These are phyloP conservation scores for Melampsora abietis-canadensis DNA, from an alignment of 1,284 basidiomycete genomes.

Conservation along the genomic window DNA sequence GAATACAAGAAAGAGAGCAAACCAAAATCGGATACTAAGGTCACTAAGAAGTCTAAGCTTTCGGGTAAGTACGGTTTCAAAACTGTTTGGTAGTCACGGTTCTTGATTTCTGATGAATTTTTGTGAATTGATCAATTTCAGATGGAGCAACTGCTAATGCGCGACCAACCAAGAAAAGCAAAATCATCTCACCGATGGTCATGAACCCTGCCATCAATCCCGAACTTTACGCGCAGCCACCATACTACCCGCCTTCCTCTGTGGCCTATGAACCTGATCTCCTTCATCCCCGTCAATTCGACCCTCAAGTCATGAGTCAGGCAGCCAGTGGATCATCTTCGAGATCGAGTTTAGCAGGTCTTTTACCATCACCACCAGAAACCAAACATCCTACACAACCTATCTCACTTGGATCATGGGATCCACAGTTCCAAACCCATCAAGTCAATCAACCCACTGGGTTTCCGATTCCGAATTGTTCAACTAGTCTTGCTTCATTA, in stretches of 20 bases:
- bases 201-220: not conserved
- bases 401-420: not conserved
- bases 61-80: not conserved
- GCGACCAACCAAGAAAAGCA: not conserved
- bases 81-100: not conserved
- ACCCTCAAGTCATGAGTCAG: not conserved
- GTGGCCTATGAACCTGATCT: not conserved
- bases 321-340: not conserved
- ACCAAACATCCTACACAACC: not conserved
- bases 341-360: not conserved
- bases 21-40: not conserved
- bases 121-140: not conserved
- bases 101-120: too few relatives aligned
- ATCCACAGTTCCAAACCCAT: not conserved
- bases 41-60: not conserved
- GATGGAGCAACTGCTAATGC: not conserved
- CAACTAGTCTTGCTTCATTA: not conserved
- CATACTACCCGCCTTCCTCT: not conserved
- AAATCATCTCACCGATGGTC: not conserved
- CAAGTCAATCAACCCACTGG: too few relatives aligned
- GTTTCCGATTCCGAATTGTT: too few relatives aligned
- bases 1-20: not conserved
- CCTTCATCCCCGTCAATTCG: not conserved
- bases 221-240: not conserved
- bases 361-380: slow-evolving; percentile 1